Evolutionary conservation across 306 rosid species (phyloP).

Genomic region (Luffa acutangula): DNA sequence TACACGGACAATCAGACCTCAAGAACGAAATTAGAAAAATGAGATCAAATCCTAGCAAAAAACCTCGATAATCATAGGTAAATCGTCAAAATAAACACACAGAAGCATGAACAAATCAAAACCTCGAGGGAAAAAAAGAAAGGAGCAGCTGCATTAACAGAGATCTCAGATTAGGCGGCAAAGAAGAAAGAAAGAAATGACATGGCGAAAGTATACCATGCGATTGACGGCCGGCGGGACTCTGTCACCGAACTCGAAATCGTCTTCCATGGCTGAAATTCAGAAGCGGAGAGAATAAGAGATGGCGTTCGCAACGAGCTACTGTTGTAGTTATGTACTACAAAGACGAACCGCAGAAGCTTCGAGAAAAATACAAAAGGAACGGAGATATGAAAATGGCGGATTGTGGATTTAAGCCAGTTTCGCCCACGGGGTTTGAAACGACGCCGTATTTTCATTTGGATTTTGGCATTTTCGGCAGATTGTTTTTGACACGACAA

Average conservation of each 20-base stretch:
- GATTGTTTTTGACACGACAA: neutral
- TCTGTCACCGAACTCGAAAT: conserved; percentile 19
- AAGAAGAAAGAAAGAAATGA: neutral
- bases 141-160: neutral
- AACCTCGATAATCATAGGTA: neutral
- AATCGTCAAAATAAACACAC: neutral
- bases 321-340: neutral
- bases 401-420: neutral
- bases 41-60: neutral
- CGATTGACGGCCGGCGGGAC: conserved; percentile 42
- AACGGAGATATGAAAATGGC: neutral
- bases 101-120: neutral
- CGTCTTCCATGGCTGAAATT: conserved; percentile 32
- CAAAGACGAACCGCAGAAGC: neutral
- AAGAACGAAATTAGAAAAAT: neutral
- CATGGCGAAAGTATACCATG: conserved; percentile 16
- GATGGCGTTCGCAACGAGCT: conserved; percentile 13
- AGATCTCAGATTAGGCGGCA: neutral
- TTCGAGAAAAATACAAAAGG: conserved; percentile 7
- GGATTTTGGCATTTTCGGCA: neutral
- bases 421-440: neutral
- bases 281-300: conserved; percentile 16
- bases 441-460: neutral
- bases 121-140: neutral
- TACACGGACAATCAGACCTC: neutral